Base-by-base conservation (phyloP, 257 asterid species). In the Solanum arcanum region DNA sequence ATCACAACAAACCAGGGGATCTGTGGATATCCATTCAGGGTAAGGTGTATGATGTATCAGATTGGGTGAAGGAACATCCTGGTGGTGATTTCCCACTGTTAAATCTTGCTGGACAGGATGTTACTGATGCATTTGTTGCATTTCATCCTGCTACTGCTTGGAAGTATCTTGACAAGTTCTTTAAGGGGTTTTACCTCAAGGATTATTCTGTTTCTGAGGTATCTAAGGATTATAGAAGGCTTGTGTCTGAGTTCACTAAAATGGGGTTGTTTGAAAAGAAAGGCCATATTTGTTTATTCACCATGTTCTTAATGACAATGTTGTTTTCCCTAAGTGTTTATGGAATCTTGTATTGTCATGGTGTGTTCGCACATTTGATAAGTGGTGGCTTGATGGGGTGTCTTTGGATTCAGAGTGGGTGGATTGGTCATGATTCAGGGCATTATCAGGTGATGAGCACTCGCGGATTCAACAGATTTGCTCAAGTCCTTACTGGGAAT, bases 1-100 rank as follows among this genome's bases (percentile, higher is more conserved):
- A 91, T 52, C 99, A 96, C 92, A 91, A 91, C 91, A 93, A 91
- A 87, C 86, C 87, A 9, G 98, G 98, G 89, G 98, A 96, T 92
- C 94, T 96, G 0, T 96, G 99, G 99, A 94, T 96, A 92, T 95
- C 98, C 27, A 94, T 96, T 35, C 99, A 95, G 86, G 99, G 99
- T 0, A 95, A 93, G 89, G 92, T 96, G 10, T 94, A 95, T 87
- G 98, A 96, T 87, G 99, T 96, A 11, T 90, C 99, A 0, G 92
- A 95, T 12, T 96, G 99, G 99, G 89, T 88, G 8, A 91, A 94
- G 6, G 88, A 88, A 46, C 99, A 96, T 75, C 99, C 99, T 6
- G 99, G 99, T 74, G 99, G 99, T 49, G 96, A 91, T 29, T 88
- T 86, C 6, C 99, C 99, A 8, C 92, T 95, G 66, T n/a, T 91